These are phyloP conservation scores for Cordyceps fumosorosea DNA, from an alignment of 2,329 filamentous ascomycete species.

Conservation along the genomic window DNA sequence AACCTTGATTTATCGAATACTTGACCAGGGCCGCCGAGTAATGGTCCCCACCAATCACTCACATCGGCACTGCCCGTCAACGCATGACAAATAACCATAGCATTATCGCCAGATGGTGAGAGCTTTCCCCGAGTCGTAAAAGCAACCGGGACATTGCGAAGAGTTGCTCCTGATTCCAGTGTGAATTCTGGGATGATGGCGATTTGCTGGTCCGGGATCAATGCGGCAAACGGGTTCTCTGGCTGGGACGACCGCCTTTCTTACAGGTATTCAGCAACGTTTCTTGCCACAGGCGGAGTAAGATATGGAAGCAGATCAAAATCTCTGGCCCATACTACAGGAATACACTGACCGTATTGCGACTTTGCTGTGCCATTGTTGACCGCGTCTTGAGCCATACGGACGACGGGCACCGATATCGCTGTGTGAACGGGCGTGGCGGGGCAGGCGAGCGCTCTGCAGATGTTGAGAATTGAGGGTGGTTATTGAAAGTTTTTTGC, in stretches of 20 bases:
- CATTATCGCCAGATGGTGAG: conserved; percentile 54
- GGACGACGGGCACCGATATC: neutral
- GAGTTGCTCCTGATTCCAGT: conserved; percentile 81
- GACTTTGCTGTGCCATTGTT: conserved; percentile 8
- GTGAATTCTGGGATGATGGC: conserved; percentile 83
- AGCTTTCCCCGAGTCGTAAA: conserved; percentile 61
- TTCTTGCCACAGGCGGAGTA: conserved; percentile 23
- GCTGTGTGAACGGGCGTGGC: neutral
- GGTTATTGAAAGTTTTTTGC: neutral
- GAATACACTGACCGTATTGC: conserved; percentile 12
- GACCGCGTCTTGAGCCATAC: conserved; percentile 2
- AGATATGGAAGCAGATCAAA: neutral
- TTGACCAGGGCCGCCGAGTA: conserved; percentile 69
- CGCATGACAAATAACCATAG: conserved; percentile 75
- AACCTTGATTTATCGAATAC: conserved; percentile 78
- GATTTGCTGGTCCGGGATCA: conserved; percentile 85
- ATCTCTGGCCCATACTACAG: neutral
- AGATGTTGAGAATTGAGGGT: neutral
- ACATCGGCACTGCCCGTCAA: conserved; percentile 82
- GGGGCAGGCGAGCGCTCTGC: neutral
- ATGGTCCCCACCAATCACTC: conserved; percentile 80
- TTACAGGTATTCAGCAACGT: conserved; percentile 58
- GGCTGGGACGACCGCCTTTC: conserved; percentile 63
- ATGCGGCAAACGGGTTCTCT: conserved; percentile 81
- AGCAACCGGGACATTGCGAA: conserved; percentile 68